A percentile compares a stretch with the other conserved stretches of the same genome.
Evolutionary conservation across 495 filamentous ascomycete genomes (phyloP).

Genomic region (Podospora anserina): DNA sequence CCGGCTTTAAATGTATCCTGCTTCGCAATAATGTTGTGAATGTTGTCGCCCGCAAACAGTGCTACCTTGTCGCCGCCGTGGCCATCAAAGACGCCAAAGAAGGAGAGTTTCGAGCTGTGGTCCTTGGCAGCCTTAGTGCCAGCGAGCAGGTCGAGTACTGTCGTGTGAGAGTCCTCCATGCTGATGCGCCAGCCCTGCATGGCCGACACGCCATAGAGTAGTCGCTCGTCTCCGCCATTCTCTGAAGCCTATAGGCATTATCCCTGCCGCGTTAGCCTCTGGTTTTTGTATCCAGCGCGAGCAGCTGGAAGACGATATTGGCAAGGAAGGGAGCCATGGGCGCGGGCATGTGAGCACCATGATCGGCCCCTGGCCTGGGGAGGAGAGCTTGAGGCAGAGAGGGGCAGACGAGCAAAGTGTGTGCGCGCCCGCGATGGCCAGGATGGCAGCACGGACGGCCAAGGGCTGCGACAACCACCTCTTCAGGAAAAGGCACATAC

Average conservation of each 20-base stretch:
- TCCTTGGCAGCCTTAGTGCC: slow-evolving; percentile 56
- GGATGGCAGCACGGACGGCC: slow-evolving; percentile 4
- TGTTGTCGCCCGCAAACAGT: slow-evolving; percentile 83
- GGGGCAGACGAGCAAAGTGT: slow-evolving; percentile 13
- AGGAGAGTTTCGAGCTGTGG: slow-evolving; percentile 74
- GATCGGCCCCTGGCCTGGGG: neutral
- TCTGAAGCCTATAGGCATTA: slow-evolving; percentile 65
- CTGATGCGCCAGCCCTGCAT: slow-evolving; percentile 99
- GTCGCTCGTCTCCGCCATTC: slow-evolving; percentile 86
- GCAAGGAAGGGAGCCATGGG: neutral
- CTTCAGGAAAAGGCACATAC: slow-evolving; percentile 53
- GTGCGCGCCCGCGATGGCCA: slow-evolving; percentile 6
- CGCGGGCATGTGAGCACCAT: neutral
- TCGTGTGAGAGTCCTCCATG: slow-evolving; percentile 96
- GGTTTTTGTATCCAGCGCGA: slow-evolving; percentile 15
- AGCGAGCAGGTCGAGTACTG: slow-evolving; percentile 80
- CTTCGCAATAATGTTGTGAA: slow-evolving; percentile 90
- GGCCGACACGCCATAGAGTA: slow-evolving; percentile 88
- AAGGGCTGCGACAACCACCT: neutral
- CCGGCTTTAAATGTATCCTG: slow-evolving; percentile 88
- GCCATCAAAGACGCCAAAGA: slow-evolving; percentile 97
- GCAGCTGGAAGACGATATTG: neutral
- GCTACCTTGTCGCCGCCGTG: slow-evolving; percentile 97
- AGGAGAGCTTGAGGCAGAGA: slow-evolving; percentile 24
- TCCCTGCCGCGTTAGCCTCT: slow-evolving; percentile 20